Base-by-base conservation (phyloP, 257 asterid genomes). In the Capsicum pubescens region DNA sequence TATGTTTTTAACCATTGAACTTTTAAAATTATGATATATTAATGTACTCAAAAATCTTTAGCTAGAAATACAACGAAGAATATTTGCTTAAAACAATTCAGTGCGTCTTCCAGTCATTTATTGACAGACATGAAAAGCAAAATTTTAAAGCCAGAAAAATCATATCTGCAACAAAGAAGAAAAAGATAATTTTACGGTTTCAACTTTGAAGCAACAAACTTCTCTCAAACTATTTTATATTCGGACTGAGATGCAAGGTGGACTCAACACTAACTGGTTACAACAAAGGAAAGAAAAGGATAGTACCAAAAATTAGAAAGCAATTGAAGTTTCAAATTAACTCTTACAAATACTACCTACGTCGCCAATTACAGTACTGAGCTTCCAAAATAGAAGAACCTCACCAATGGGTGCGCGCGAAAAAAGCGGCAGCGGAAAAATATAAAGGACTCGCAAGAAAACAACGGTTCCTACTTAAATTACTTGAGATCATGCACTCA, bases 401-500 rank as follows among this genome's bases (percentile, higher is more conserved):
- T 13, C 63, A 52, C 52, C 8, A 52, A 26, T 5, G 63, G 81
- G 48, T 0, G 81, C 12, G n/a, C 9, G 3, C 4, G 32, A 17
- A 44, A 44, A 46, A 71, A 2, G 8, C 4, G 55, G 8, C 79
- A 8, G 17, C 0, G 17, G 32, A 21, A 52, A 76, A 39, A 54
- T 26, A 56, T 26, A 7, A 3, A 11, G 15, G 81, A 52, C 61
- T 50, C 14, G 13, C 44, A 50, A 44, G 44, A 76, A 74, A 52
- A 76, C 61, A 46, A 21, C 2, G 5, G 15, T 21, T 52, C 81
- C 48, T 76, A 76, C 15, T 13, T 52, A 54, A 76, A 15, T 26
- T 52, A 76, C 50, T 76, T 46, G 0, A 21, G 46, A 48, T 12
- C 46, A 13, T 1, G 3, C 14, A 21, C 88, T 83, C 93, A 91